Percentiles rank a stretch among this genome's conserved stretches.
These are phyloP conservation scores for Brassica cretica DNA, from an alignment of 345 rosid genomes.

Conservation along the genomic window DNA sequence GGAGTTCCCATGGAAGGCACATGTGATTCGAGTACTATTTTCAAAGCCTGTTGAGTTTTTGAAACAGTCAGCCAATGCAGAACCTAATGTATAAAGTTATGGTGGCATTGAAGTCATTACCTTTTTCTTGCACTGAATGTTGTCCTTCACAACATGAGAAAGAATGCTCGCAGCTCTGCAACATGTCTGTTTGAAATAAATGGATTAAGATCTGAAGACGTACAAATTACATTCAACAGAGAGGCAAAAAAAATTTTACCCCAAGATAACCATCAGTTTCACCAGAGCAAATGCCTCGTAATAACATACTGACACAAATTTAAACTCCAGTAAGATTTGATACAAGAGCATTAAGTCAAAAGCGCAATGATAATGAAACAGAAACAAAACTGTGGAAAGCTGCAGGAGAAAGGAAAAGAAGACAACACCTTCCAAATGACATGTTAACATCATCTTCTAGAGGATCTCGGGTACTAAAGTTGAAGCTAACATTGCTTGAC, in stretches of 20 bases:
- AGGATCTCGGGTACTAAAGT: conserved; percentile 79
- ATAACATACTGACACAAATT: conserved; percentile 70
- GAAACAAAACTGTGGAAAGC: background rate
- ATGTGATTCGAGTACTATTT: conserved; percentile 74
- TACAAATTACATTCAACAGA: conserved; percentile 5
- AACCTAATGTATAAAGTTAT: background rate
- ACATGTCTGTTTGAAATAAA: conserved; percentile 64
- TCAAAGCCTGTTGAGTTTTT: conserved; percentile 52
- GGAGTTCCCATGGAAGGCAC: conserved; percentile 75
- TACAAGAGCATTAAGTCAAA: conserved; percentile 17
- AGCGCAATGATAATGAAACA: too few relatives aligned
- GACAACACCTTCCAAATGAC: conserved; percentile 93
- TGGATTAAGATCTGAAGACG: background rate
- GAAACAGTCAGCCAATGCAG: conserved; percentile 17
- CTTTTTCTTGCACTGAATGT: conserved; percentile 82
- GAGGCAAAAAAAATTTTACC: conserved; percentile 46
- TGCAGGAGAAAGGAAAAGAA: conserved; percentile 9
- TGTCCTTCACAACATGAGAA: conserved; percentile 79
- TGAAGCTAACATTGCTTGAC: conserved; percentile 91
- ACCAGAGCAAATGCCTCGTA: conserved; percentile 80
- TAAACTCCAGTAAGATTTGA: background rate
- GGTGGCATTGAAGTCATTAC: conserved; percentile 42
- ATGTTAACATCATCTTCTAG: conserved; percentile 86
- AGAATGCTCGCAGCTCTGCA: conserved; percentile 97
- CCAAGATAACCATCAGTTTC: conserved; percentile 93